These are phyloP conservation scores for Mangifera indica DNA, from an alignment of 345 rosid species.

Conservation along the genomic window DNA sequence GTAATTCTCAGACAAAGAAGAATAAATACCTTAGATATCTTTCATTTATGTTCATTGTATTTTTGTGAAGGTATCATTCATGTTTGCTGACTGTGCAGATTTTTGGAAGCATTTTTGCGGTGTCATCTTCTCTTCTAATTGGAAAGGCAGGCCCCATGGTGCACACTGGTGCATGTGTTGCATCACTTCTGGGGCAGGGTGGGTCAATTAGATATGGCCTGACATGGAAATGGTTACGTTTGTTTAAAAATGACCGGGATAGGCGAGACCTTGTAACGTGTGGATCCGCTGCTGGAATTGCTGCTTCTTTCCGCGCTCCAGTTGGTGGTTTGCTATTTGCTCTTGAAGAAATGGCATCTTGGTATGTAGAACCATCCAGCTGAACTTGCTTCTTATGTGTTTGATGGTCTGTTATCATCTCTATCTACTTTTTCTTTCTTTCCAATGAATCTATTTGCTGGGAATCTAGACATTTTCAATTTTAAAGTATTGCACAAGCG, in stretches of 20 bases:
- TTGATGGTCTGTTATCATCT: background rate
- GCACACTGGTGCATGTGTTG: slow-evolving; percentile 93
- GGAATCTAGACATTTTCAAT: background rate
- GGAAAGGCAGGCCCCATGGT: slow-evolving; percentile 99
- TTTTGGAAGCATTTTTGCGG: slow-evolving; percentile 82
- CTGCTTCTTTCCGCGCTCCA: slow-evolving; percentile 89
- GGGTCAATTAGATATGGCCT: slow-evolving; percentile 79
- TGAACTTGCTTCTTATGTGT: slow-evolving; percentile 14
- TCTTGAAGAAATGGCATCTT: slow-evolving; percentile 94
- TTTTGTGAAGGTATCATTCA: background rate
- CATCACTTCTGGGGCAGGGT: slow-evolving; percentile 83
- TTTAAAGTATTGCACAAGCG: background rate
- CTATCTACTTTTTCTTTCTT: background rate
- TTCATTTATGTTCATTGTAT: background rate
- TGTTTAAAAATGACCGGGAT: slow-evolving; percentile 82
- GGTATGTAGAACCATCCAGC: slow-evolving; percentile 43
- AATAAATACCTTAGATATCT: background rate
- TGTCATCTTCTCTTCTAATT: slow-evolving; percentile 82
- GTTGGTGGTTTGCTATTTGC: slow-evolving; percentile 92
- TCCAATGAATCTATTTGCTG: background rate
- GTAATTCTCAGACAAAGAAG: no score
- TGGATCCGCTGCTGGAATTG: slow-evolving; percentile 96
- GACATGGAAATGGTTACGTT: slow-evolving; percentile 80
- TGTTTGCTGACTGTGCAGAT: slow-evolving; percentile 45
- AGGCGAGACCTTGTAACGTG: slow-evolving; percentile 90